Evolutionary conservation across 1,284 basidiomycete genomes (phyloP), one percentile per base, ranked within the genome.

Genomic region (Grifola frondosa): DNA sequence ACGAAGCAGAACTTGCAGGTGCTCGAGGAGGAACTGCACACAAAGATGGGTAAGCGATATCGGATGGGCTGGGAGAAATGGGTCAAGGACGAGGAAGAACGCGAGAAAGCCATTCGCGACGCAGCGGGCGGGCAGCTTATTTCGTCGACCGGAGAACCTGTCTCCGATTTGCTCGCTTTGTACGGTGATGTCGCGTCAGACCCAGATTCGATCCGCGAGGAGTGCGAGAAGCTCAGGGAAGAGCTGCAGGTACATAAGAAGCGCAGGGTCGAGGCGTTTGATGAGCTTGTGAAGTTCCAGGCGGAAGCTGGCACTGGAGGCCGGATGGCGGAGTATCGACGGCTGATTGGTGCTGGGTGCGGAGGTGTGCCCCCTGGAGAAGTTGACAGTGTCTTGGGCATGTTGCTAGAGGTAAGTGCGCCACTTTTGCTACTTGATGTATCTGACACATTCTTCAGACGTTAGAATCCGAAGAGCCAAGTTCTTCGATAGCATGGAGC

Each of bases 1-100:
- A 76, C 81, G 26, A 79, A 81, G 50, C 69, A 77, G 35, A 68
- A 73, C 34, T 69, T 95, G 37, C 70, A 74, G 28, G 73, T 77
- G 23, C 64, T 95, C 37, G 85, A 93, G 62, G 67, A 66, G 8
- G 80, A 84, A 46, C 68, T 98, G 30, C 70, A 76, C 21, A 69
- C 70, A 5, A 91, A 89, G 65, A 87, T 96, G 80, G 85, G 83
- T 19, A 79, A 80, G 56, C 76, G 88, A 44, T 91, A 89, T 64
- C 77, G 88, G 35, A 61, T 87, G n/a, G 94, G 93, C 2, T 96
- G 86, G 82, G 89, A 94, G 60, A 87, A 87, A 57, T 97, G 94
- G 91, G 68, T 89, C n/a, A 80, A 82, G 53, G 87, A 88, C 46
- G 90, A 97, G 65, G 85, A 90, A 59, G 71, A 70, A 29, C 76